Conservation (phyloP, 306 rosid species). For the Quercus mongolica region DNA sequence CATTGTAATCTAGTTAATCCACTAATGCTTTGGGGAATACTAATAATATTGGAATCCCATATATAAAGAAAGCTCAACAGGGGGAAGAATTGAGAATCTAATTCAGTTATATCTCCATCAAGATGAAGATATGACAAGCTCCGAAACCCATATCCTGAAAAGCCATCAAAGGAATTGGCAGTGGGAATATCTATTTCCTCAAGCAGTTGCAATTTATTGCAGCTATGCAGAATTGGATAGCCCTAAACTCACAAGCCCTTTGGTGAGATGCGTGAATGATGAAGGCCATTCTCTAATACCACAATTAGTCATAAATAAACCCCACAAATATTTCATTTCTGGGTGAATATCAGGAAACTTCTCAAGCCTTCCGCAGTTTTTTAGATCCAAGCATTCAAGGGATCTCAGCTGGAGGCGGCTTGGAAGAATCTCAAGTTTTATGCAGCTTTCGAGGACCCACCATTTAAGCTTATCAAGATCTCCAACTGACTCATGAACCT, state of each 20-base stretch:
- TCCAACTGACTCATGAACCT: conserved; percentile 10
- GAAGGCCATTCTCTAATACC: neutral
- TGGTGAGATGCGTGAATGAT: neutral
- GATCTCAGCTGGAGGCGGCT: no score
- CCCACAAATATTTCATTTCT: no score
- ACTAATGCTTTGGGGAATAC: neutral
- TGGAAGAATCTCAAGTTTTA: no score
- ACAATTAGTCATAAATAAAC: fast-evolving
- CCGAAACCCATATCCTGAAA: no score
- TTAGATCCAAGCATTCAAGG: no score
- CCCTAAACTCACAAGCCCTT: fast-evolving
- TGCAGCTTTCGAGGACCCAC: no score
- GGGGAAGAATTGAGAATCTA: neutral
- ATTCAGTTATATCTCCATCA: neutral
- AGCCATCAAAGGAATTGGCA: no score
- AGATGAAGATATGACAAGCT: fast-evolving
- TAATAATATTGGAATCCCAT: neutral
- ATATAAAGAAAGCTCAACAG: neutral
- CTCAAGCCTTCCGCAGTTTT: no score
- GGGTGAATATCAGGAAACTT: no score
- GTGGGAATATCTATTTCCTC: no score
- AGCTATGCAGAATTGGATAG: no score
- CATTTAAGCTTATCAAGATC: neutral
- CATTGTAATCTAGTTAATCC: neutral
- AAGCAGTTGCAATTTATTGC: no score